phyloP scores from a whole-genome alignment of 2,329 filamentous ascomycete species.

The Penicillium expansum region DNA sequence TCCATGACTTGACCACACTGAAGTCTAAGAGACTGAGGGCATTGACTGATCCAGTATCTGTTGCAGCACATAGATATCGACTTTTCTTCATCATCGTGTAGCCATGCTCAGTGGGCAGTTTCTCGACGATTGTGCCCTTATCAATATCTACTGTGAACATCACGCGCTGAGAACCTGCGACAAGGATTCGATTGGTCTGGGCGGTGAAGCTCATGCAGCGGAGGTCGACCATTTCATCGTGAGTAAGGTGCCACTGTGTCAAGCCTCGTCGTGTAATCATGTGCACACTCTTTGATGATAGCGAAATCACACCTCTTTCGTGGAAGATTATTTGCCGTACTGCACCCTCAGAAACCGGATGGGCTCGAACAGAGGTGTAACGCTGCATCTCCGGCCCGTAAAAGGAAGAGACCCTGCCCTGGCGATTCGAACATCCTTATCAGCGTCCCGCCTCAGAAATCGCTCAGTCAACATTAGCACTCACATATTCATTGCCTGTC shows the following conservation, averaged over 20 bases:
- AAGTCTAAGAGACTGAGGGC: constrained; percentile 79
- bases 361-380: constrained; percentile 87
- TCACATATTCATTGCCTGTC: constrained; percentile 86
- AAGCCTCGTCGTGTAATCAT: constrained; percentile 80
- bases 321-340: constrained; percentile 89
- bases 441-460: constrained; percentile 8
- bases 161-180: constrained; percentile 78
- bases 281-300: constrained; percentile 81
- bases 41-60: constrained; percentile 75
- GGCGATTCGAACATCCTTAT: constrained; percentile 15
- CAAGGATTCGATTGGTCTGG: constrained; percentile 78
- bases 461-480: constrained; percentile 27
- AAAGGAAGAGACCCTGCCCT: constrained; percentile 89
- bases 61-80: constrained; percentile 89
- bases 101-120: constrained; percentile 69
- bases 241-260: constrained; percentile 84
- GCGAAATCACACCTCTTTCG: constrained; percentile 82
- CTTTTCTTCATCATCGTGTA: constrained; percentile 90
- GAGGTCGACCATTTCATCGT: constrained; percentile 76
- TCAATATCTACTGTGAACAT: constrained; percentile 77
- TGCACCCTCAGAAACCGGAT: constrained; percentile 68
- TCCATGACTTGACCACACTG: constrained; percentile 79
- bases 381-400: constrained; percentile 78
- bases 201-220: constrained; percentile 95
- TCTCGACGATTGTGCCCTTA: constrained; percentile 69